phyloP scores from a whole-genome alignment of 2,329 filamentous ascomycete species.

The Ophiostoma himal-ulmi region DNA sequence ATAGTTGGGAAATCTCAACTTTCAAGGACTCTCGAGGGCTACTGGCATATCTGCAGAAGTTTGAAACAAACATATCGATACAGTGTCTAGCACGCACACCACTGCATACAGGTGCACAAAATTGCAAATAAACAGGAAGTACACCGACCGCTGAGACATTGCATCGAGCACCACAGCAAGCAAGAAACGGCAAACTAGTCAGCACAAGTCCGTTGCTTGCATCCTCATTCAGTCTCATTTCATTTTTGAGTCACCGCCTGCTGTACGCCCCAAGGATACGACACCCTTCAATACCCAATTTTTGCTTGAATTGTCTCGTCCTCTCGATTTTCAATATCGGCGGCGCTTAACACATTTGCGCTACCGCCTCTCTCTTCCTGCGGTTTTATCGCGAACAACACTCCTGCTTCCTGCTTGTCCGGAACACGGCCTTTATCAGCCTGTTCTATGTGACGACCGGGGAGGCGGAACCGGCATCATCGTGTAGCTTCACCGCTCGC shows the following conservation, averaged over 20 bases:
- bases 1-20: background rate
- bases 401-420: slow-evolving; percentile 17
- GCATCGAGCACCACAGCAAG: slow-evolving; percentile 6
- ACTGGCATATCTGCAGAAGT: background rate
- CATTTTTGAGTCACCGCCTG: background rate
- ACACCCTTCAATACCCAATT: background rate
- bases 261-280: too few species aligned
- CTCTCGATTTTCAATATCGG: background rate
- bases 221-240: background rate
- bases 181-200: background rate
- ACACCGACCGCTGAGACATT: slow-evolving; percentile 16
- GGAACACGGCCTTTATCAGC: slow-evolving; percentile 23
- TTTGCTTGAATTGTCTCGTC: background rate
- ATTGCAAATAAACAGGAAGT: background rate
- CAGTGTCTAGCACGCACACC: background rate
- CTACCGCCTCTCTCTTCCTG: background rate
- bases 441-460: slow-evolving; percentile 37
- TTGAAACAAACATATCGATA: background rate
- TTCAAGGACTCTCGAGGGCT: background rate
- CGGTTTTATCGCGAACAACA: background rate
- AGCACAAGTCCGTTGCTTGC: slow-evolving; percentile 1
- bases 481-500: slow-evolving; percentile 33
- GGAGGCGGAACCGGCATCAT: slow-evolving; percentile 27
- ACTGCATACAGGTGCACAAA: background rate
- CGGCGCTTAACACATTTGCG: background rate